Percentiles rank a stretch among this genome's conserved stretches.
phyloP scores from a whole-genome alignment of 2,329 filamentous ascomycete genomes.

The Epichloe glyceriae region DNA sequence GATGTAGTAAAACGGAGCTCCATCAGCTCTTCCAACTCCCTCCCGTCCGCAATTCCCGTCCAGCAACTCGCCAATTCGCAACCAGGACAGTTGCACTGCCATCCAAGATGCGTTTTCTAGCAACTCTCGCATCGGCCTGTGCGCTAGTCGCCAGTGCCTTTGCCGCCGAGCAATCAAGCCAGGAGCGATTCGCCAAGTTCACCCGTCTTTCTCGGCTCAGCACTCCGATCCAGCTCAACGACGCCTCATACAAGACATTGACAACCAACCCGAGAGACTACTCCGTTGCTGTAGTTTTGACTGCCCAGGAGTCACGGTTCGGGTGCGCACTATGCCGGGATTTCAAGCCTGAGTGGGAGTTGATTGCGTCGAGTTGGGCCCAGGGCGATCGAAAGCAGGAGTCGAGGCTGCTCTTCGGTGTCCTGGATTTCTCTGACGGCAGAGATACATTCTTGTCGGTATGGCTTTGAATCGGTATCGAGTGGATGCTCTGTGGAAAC shows the following conservation, averaged over 20 bases:
- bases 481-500: neutral
- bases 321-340: slow-evolving; percentile 78
- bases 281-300: slow-evolving; percentile 68
- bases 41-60: neutral
- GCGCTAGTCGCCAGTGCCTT: slow-evolving; percentile 47
- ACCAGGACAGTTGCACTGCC: slow-evolving; percentile 4
- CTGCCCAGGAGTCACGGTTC: slow-evolving; percentile 70
- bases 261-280: slow-evolving; percentile 74
- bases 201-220: slow-evolving; percentile 52
- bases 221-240: slow-evolving; percentile 64
- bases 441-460: slow-evolving; percentile 80
- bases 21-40: slow-evolving; percentile 1
- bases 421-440: slow-evolving; percentile 78
- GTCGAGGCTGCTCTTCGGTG: slow-evolving; percentile 64
- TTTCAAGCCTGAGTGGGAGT: slow-evolving; percentile 88
- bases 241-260: slow-evolving; percentile 61
- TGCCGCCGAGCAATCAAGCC: slow-evolving; percentile 49
- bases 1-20: slow-evolving; percentile 9
- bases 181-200: slow-evolving; percentile 58
- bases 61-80: slow-evolving; percentile 6
- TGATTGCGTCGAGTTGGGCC: slow-evolving; percentile 75
- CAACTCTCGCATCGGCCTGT: slow-evolving; percentile 48
- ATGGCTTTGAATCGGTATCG: slow-evolving; percentile 16
- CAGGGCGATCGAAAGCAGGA: slow-evolving; percentile 68
- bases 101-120: slow-evolving; percentile 54